Evolutionary conservation across 1,139 yeast species (phyloP).

Genomic region (Yamadazyma trypodendri): DNA sequence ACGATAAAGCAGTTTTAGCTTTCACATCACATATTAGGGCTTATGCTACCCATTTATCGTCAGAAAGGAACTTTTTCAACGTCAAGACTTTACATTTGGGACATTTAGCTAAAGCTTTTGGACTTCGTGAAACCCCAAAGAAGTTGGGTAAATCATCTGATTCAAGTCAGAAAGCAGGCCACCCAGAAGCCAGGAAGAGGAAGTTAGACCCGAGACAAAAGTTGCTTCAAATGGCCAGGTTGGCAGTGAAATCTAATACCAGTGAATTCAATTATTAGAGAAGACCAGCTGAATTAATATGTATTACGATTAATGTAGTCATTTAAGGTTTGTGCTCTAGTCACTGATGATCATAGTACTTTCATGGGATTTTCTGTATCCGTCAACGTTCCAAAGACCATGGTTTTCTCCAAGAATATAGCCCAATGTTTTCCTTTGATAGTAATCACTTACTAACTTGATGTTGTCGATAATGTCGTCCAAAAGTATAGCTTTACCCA

Average conservation of each 20-base stretch:
- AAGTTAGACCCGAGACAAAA: conserved; percentile 66
- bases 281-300: too few relatives aligned
- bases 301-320: too few relatives aligned
- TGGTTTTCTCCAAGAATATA: conserved; percentile 75
- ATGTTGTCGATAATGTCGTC: conserved; percentile 82
- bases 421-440: conserved; percentile 40
- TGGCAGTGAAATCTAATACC: conserved; percentile 60
- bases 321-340: too few relatives aligned
- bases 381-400: conserved; percentile 60
- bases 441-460: conserved; percentile 46
- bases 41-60: conserved; percentile 88
- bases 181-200: conserved; percentile 29
- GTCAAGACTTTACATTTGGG: conserved; percentile 85
- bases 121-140: conserved; percentile 91
- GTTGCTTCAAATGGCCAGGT: conserved; percentile 75
- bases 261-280: conserved; percentile 75
- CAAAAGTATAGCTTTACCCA: conserved; percentile 79
- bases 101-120: conserved; percentile 93
- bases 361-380: conserved; percentile 17
- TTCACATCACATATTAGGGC: conserved; percentile 91
- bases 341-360: too few relatives aligned
- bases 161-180: conserved; percentile 12
- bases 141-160: conserved; percentile 50
- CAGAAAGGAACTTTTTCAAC: conserved; percentile 78
- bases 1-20: conserved; percentile 68